These are phyloP conservation scores for Beauveria australis DNA, from an alignment of 2,329 filamentous ascomycete genomes.

Conservation along the genomic window DNA sequence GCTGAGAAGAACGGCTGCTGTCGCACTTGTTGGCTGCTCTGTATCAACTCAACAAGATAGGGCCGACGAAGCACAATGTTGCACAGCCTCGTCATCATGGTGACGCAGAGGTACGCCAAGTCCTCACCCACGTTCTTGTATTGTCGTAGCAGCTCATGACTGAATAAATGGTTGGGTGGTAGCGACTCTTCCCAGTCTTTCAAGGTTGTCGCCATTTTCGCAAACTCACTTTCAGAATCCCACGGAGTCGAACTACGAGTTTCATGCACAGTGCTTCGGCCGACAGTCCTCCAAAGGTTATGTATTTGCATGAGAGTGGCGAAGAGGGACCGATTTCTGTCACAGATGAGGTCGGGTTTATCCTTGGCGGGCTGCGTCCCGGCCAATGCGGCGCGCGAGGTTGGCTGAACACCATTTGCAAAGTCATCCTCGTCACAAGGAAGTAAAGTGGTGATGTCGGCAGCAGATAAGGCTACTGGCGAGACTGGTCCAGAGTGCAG, in stretches of 20 bases:
- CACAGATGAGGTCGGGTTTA: constrained; percentile 34
- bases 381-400: constrained; percentile 43
- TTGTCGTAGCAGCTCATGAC: constrained; percentile 30
- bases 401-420: constrained; percentile 36
- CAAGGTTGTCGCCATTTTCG: constrained; percentile 33
- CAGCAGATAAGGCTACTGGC: constrained; percentile 41
- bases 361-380: constrained; percentile 42
- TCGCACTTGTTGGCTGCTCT: constrained; percentile 28
- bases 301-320: constrained; percentile 48
- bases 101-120: constrained; percentile 45
- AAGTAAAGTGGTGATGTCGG: constrained; percentile 46
- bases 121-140: constrained; percentile 43
- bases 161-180: constrained; percentile 41
- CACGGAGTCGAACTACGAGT: constrained; percentile 36
- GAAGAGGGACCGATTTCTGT: constrained; percentile 42
- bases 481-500: constrained; percentile 45
- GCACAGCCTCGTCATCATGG: constrained; percentile 47
- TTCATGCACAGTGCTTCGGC: constrained; percentile 38
- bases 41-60: constrained; percentile 43
- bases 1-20: constrained; percentile 32
- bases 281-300: constrained; percentile 45
- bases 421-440: constrained; percentile 47
- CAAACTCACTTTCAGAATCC: constrained; percentile 40
- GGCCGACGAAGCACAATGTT: constrained; percentile 48
- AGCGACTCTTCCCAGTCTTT: constrained; percentile 40